Evolutionary conservation across 2,329 filamentous ascomycete species (phyloP).

Genomic region (Lachnum nothofagi): DNA sequence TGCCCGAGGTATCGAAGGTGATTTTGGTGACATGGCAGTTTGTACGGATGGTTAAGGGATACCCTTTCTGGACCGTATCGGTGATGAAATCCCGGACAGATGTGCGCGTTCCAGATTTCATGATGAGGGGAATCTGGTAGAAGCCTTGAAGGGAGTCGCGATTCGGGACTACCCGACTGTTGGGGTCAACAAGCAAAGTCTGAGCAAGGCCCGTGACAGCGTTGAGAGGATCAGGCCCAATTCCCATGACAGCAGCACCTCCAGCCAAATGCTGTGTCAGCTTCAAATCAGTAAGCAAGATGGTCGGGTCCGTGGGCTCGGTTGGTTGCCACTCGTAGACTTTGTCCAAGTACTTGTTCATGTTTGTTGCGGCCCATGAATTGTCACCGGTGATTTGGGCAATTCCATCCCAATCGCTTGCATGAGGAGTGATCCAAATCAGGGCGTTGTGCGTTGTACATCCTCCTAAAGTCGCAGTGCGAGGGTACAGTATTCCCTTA

Average conservation of each 20-base stretch:
- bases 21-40: slow-evolving; percentile 38
- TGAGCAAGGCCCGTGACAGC: not conserved
- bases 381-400: slow-evolving; percentile 22
- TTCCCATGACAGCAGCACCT: slow-evolving; percentile 2
- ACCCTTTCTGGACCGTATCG: slow-evolving; percentile 5
- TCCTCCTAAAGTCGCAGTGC: slow-evolving; percentile 31
- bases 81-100: slow-evolving; percentile 6
- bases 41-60: slow-evolving; percentile 19
- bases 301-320: not conserved
- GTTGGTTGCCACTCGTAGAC: slow-evolving; percentile 5
- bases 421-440: slow-evolving; percentile 18
- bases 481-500: slow-evolving; percentile 31
- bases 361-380: slow-evolving; percentile 5
- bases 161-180: slow-evolving; percentile 3
- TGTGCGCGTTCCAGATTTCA: slow-evolving; percentile 4
- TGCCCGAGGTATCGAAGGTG: slow-evolving; percentile 32
- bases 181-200: not conserved
- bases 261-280: slow-evolving; percentile 3
- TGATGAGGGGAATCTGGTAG: slow-evolving; percentile 4
- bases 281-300: not conserved
- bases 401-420: slow-evolving; percentile 26
- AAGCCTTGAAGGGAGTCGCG: slow-evolving; percentile 6
- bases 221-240: slow-evolving; percentile 1
- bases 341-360: slow-evolving; percentile 4
- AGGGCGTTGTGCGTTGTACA: slow-evolving; percentile 26